A percentile compares a stretch with the other conserved stretches of the same genome.
Conservation (phyloP, 371 early-diverging fungal species). For the Chytridiales sp. region DNA sequence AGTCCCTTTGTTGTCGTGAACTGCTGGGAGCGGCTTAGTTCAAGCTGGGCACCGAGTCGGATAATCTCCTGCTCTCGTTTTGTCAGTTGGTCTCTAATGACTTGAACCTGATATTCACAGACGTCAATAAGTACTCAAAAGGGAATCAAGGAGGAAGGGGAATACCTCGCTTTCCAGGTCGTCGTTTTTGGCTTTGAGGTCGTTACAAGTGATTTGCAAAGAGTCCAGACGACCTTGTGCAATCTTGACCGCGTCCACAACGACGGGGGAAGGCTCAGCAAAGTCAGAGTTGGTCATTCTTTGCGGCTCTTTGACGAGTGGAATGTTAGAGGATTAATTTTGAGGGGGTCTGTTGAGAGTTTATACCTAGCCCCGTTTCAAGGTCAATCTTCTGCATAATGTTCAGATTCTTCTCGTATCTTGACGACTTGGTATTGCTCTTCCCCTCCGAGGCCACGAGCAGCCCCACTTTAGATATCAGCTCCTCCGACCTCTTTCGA, state of each 20-base stretch:
- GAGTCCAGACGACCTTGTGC: conserved; percentile 34
- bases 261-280: conserved; percentile 38
- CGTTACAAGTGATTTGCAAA: conserved; percentile 24
- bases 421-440: not conserved
- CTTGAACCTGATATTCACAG: conserved; percentile 29
- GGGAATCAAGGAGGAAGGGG: not conserved
- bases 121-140: not conserved
- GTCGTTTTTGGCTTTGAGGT: conserved; percentile 33
- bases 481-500: conserved; percentile 35
- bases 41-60: conserved; percentile 46
- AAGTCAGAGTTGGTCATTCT: conserved; percentile 18
- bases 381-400: conserved; percentile 54
- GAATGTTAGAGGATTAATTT: conserved; percentile 10
- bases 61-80: conserved; percentile 48
- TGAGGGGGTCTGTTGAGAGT: not conserved
- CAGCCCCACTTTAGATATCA: conserved; percentile 38
- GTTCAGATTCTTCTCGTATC: conserved; percentile 33
- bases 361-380: conserved; percentile 54
- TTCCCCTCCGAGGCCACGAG: conserved; percentile 7
- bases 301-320: conserved; percentile 35
- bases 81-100: conserved; percentile 34
- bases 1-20: conserved; percentile 19
- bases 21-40: conserved; percentile 42
- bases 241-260: conserved; percentile 37
- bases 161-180: conserved; percentile 48